Percentiles rank a stretch among this genome's conserved stretches.
phyloP scores from a whole-genome alignment of 495 filamentous ascomycete genomes.

The Thermothielavioides terrestris region DNA sequence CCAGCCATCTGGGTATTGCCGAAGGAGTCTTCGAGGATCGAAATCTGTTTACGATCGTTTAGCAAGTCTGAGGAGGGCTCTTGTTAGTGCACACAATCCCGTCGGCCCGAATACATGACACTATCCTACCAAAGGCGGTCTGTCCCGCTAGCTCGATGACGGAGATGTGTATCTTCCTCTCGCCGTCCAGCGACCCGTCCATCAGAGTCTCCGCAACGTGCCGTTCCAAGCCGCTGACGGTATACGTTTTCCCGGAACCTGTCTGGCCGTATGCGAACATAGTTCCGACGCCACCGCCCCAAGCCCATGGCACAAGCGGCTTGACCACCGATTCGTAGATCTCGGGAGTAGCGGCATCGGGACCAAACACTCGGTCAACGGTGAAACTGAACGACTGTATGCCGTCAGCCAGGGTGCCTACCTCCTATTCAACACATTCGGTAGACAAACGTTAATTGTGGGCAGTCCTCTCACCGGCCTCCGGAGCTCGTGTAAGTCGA shows the following conservation, averaged over 20 bases:
- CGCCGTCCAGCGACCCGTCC: slow-evolving; percentile 14
- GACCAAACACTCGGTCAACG: slow-evolving; percentile 17
- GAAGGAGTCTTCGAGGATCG: slow-evolving; percentile 21
- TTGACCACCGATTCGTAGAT: slow-evolving; percentile 16
- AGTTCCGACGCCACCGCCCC: slow-evolving; percentile 21
- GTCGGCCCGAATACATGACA: not conserved
- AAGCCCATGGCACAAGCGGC: slow-evolving; percentile 20
- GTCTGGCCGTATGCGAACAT: slow-evolving; percentile 43
- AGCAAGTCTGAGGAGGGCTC: slow-evolving; percentile 21
- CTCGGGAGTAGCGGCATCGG: slow-evolving; percentile 7
- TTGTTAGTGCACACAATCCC: not conserved
- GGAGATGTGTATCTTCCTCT: slow-evolving; percentile 14
- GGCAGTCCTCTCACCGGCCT: slow-evolving; percentile 10
- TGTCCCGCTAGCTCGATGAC: slow-evolving; percentile 21
- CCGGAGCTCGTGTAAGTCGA: slow-evolving; percentile 17
- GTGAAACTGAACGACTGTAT: slow-evolving; percentile 12
- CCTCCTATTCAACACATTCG: not conserved
- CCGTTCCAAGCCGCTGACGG: slow-evolving; percentile 24
- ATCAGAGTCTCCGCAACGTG: slow-evolving; percentile 19
- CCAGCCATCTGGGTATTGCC: slow-evolving; percentile 19
- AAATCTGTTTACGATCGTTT: slow-evolving; percentile 20
- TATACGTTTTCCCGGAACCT: slow-evolving; percentile 41
- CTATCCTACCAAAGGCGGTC: slow-evolving; percentile 5
- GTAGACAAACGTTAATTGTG: not conserved
- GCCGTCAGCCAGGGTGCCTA: not conserved